These are phyloP conservation scores for Sedum album DNA, from an alignment of 164 flowering plant species.

Conservation along the genomic window DNA sequence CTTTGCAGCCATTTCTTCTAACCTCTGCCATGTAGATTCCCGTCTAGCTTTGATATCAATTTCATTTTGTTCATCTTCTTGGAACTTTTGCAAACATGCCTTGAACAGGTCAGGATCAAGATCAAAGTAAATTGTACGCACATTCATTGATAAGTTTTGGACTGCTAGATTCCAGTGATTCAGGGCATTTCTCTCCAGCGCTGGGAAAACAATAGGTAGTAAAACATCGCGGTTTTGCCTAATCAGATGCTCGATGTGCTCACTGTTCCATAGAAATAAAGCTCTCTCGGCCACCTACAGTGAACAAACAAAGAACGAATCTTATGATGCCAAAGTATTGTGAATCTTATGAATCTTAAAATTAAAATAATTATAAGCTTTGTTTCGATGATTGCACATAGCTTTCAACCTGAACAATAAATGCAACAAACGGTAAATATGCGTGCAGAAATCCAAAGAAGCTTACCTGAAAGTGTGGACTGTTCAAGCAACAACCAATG, in stretches of 20 bases:
- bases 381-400: background rate
- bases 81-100: slow-evolving; percentile 18
- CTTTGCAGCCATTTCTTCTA: slow-evolving; percentile 18
- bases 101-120: slow-evolving; percentile 18
- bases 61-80: slow-evolving; percentile 18
- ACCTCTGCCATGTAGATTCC: slow-evolving; percentile 16
- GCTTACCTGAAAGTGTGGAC: slow-evolving; percentile 66
- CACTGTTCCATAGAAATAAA: slow-evolving; percentile 21
- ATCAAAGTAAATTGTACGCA: slow-evolving; percentile 17
- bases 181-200: slow-evolving; percentile 17
- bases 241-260: slow-evolving; percentile 18
- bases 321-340: background rate
- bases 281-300: slow-evolving; percentile 22
- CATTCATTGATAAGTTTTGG: slow-evolving; percentile 15
- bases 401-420: background rate
- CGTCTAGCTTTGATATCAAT: slow-evolving; percentile 10
- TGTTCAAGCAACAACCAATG: slow-evolving; percentile 59
- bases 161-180: slow-evolving; percentile 23
- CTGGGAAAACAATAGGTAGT: slow-evolving; percentile 18
- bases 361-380: background rate
- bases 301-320: background rate
- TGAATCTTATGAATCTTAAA: background rate
- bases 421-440: background rate
- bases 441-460: background rate
- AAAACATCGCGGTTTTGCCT: slow-evolving; percentile 12